Percentiles rank a stretch among this genome's conserved stretches.
Evolutionary conservation across 495 filamentous ascomycete species (phyloP).

Genomic region (Aspergillus panamensis): DNA sequence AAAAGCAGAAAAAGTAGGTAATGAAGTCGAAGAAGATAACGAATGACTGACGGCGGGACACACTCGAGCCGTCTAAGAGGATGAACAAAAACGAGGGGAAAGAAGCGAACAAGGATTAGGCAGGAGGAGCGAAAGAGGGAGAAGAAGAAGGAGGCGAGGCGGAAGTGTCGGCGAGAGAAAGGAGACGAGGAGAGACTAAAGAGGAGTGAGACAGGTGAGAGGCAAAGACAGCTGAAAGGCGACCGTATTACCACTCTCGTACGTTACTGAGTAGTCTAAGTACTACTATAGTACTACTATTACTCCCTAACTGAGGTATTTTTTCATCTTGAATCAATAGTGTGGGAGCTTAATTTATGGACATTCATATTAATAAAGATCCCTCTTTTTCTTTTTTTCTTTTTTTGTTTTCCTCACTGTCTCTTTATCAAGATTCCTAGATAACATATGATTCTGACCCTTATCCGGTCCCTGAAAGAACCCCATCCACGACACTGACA

Average conservation of each 20-base stretch:
- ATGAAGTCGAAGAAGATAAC: slow-evolving; percentile 13
- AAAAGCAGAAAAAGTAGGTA: slow-evolving; percentile 5
- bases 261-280: no score
- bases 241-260: background rate
- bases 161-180: slow-evolving; percentile 1
- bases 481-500: no score
- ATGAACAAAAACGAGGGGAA: slow-evolving; percentile 10
- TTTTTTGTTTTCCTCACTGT: background rate
- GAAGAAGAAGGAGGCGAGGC: slow-evolving; percentile 16
- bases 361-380: background rate
- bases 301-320: background rate
- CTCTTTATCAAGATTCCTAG: background rate
- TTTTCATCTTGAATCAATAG: no score
- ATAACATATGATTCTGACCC: background rate
- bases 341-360: no score
- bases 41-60: slow-evolving; percentile 27
- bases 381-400: background rate
- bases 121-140: slow-evolving; percentile 21
- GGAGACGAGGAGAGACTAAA: background rate
- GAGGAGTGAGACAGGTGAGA: background rate
- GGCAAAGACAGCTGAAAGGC: background rate
- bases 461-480: no score
- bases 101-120: slow-evolving; percentile 13
- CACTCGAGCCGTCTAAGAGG: slow-evolving; percentile 18
- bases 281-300: no score